Percentiles rank a stretch among this genome's conserved stretches.
These are phyloP conservation scores for Irpex sp. DNA, from an alignment of 1,284 basidiomycete genomes.

Conservation along the genomic window DNA sequence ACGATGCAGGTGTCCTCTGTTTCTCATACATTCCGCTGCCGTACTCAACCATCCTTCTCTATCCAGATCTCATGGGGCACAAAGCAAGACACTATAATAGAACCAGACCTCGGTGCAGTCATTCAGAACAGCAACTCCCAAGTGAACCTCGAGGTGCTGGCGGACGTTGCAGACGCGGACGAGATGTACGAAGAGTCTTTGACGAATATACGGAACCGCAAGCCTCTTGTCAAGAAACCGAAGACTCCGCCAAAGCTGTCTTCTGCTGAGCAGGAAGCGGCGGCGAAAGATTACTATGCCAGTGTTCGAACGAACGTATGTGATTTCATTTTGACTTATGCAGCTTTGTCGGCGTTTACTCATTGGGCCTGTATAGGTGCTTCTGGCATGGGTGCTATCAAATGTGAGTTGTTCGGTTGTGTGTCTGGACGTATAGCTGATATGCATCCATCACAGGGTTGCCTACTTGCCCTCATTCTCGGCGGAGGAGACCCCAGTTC, in stretches of 20 bases:
- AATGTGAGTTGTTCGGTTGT: conserved; percentile 54
- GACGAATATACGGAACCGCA: conserved; percentile 72
- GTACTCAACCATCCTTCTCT: conserved; percentile 6
- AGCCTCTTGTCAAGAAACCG: conserved; percentile 33
- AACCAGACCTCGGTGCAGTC: conserved; percentile 78
- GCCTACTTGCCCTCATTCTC: conserved; percentile 74
- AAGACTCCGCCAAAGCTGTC: conserved; percentile 16
- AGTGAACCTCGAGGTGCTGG: conserved; percentile 87
- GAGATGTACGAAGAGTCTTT: conserved; percentile 88
- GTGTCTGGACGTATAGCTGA: not conserved
- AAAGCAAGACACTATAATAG: conserved; percentile 71
- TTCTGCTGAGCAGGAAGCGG: conserved; percentile 49
- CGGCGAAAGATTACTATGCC: conserved; percentile 85
- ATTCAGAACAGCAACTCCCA: conserved; percentile 75
- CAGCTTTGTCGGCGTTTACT: not conserved
- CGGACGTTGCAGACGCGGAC: conserved; percentile 86
- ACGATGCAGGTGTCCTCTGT: conserved; percentile 51
- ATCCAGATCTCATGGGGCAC: conserved; percentile 87
- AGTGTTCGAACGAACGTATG: conserved; percentile 88
- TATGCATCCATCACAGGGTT: conserved; percentile 42
- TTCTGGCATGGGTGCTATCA: conserved; percentile 82
- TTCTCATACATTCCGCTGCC: not conserved
- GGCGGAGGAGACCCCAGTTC: conserved; percentile 57
- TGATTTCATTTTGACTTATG: conserved; percentile 5
- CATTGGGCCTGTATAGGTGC: conserved; percentile 38